Evolutionary conservation across 306 rosid genomes (phyloP).

Genomic region (Ceratonia siliqua): DNA sequence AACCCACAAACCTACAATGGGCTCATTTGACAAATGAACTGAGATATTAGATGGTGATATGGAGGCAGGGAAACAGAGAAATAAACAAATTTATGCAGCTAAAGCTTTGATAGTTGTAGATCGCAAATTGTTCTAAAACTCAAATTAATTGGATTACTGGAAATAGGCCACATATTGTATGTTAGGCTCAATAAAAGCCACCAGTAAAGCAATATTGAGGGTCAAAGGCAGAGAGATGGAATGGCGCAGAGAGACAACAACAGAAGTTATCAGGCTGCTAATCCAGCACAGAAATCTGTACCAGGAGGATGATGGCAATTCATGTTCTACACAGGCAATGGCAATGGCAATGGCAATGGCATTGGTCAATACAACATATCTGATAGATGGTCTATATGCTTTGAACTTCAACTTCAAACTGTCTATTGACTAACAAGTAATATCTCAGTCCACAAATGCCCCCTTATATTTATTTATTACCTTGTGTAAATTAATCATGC

Average conservation of each 20-base stretch:
- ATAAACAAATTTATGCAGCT: not conserved
- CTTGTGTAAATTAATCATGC: not conserved
- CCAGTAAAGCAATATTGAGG: not conserved
- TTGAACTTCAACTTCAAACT: constrained; percentile 12
- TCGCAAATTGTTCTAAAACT: not conserved
- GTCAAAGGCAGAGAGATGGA: not conserved
- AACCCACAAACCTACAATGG: not conserved
- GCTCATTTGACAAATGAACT: not conserved
- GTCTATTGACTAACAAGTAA: not conserved
- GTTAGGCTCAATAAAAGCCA: not conserved
- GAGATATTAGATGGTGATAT: not conserved
- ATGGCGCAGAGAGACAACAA: not conserved
- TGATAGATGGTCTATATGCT: not conserved
- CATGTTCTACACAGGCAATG: not conserved
- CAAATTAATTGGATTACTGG: not conserved
- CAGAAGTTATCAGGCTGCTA: not conserved
- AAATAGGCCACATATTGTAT: not conserved
- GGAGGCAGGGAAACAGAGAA: not conserved
- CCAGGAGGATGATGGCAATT: not conserved
- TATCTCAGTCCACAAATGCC: not conserved
- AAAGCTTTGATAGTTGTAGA: not conserved
- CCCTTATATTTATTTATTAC: not conserved
- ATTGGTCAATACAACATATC: not conserved
- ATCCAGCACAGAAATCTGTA: not conserved
- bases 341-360: not conserved